A percentile compares a stretch with the other conserved stretches of the same genome.
Evolutionary conservation across 108 stramenopile genomes (phyloP).

Genomic region (Schizochytrium sp.): DNA sequence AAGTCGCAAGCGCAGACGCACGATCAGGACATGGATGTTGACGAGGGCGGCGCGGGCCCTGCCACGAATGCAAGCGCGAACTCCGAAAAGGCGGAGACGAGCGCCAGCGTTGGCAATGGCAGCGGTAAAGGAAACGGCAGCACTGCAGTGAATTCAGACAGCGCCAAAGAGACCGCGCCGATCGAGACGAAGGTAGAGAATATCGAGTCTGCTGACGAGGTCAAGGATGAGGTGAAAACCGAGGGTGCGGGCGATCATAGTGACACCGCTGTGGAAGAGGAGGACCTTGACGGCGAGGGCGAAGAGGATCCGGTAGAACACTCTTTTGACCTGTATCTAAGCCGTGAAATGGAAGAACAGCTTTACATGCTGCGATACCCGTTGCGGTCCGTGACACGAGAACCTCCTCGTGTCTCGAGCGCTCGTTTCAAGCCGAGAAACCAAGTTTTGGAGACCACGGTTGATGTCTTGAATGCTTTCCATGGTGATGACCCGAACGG

Average conservation of each 20-base stretch:
- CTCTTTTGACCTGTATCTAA: neutral
- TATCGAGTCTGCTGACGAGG: neutral
- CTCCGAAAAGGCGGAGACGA: no score
- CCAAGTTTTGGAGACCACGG: neutral
- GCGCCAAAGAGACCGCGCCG: no score
- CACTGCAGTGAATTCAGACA: no score
- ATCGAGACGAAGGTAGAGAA: neutral
- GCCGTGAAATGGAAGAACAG: neutral
- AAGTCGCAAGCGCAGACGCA: no score
- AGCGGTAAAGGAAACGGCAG: no score
- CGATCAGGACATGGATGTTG: no score
- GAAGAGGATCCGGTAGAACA: neutral
- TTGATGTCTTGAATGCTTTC: neutral
- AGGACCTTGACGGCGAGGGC: neutral
- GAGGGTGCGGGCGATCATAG: no score
- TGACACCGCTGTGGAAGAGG: neutral
- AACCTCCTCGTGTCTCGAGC: neutral
- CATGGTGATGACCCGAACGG: neutral
- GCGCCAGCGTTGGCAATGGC: no score
- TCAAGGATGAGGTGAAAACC: neutral
- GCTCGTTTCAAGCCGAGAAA: neutral
- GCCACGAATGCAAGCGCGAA: no score
- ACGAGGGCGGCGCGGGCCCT: no score
- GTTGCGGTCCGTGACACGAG: neutral
- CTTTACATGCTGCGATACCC: neutral